Evolutionary conservation across 2,329 filamentous ascomycete genomes (phyloP).

Genomic region (Nannizziopsis arthrosporioides): DNA sequence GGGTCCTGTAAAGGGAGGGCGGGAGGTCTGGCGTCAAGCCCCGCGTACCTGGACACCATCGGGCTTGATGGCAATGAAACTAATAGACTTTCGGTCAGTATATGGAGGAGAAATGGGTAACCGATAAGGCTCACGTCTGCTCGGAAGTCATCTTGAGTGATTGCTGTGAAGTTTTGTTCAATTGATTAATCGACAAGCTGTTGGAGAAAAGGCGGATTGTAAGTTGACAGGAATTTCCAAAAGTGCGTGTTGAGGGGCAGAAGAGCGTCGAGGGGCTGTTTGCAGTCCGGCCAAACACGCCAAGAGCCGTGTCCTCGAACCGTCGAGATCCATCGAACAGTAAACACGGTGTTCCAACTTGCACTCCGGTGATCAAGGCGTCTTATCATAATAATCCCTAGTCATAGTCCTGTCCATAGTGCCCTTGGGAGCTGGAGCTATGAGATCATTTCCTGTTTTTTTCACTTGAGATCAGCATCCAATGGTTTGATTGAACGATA

Average conservation of each 20-base stretch:
- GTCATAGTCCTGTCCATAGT: too few species aligned
- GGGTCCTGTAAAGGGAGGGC: background rate
- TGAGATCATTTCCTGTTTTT: too few species aligned
- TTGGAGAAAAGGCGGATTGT: background rate
- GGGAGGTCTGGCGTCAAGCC: background rate
- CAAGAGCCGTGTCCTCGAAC: background rate
- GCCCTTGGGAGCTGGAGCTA: background rate
- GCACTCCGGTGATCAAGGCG: too few species aligned
- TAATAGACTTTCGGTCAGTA: slow-evolving; percentile 30
- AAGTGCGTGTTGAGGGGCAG: slow-evolving; percentile 9
- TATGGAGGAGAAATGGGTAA: background rate
- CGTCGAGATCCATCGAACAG: background rate
- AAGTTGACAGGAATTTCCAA: background rate
- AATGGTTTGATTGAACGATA: slow-evolving; percentile 3
- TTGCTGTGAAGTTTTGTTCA: background rate
- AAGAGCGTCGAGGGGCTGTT: too few species aligned
- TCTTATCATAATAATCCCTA: background rate
- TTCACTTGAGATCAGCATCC: too few species aligned
- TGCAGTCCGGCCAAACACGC: too few species aligned
- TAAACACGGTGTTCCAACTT: too few species aligned
- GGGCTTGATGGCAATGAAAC: slow-evolving; percentile 99
- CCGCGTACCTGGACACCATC: slow-evolving; percentile 87
- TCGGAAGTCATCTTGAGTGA: slow-evolving; percentile 7
- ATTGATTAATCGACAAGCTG: background rate
- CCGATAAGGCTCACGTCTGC: background rate